Base-by-base conservation (phyloP, 768 basidiomycete genomes). In the Boletellus emodensis region DNA sequence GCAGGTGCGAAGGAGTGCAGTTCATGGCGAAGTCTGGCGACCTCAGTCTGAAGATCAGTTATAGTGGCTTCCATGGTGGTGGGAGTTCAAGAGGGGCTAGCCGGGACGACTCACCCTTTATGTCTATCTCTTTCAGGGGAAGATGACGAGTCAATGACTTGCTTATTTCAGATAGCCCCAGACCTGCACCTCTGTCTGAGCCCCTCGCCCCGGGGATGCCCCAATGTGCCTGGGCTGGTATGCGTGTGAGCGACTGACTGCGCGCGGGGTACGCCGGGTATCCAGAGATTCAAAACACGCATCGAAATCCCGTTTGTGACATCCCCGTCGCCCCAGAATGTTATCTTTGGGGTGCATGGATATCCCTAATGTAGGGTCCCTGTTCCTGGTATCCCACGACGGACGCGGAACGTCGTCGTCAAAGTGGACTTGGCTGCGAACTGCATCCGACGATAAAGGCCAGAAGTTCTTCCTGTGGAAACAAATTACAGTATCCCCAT, bases 21-120 rank as follows among this genome's bases (percentile, higher is more conserved):
- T 59, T 80, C 72, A 47, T 76, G 68, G 34, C 69, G 73, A 50
- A 80, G 76, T 57, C 71, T 75, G 58, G 65, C 60, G 33, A 80
- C 64, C 60, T 81, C 74, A 15, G 72, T 69, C 46, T 78, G 71
- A 44, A 79, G 71, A 2, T 60, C 46, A 10, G 45, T 46, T 18
- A 42, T 6, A 15, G 43, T 40, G 0, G 56, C 17, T 36, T 47
- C 26, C 63, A 68, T 67, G 45, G 18, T 43, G 45, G 18, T 43
- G 24, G 17, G 26, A 66, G 8, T 15, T 9, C 13, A 12, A 24
- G 32, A 44, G 24, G 45, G 41, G 46, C 9, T 17, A 15, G 9
- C 22, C 6, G 28, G n/a, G n/a, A 36, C 14, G 24, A 13, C 6
- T 13, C 32, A 6, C 14, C 20, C 22, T 51, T 51, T 58, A 49